Evolutionary conservation across 495 filamentous ascomycete genomes (phyloP), one percentile per base, ranked within the genome.

Genomic region (Penicillium simplicissimum): DNA sequence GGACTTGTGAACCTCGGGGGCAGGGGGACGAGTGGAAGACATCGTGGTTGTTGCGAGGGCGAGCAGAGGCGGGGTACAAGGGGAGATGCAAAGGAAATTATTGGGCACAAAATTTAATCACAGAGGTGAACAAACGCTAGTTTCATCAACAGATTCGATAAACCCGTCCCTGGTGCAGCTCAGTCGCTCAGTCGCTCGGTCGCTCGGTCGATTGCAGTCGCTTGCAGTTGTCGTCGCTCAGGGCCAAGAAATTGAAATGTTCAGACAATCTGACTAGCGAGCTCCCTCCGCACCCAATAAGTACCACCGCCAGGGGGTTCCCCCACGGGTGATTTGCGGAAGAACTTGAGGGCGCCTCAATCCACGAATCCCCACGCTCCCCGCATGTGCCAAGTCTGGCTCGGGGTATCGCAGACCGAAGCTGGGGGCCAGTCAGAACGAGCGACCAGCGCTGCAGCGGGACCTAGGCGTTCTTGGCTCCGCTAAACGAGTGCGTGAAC

Each of bases 1-100:
- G 34, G 77, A 80, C 31, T 69, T 67, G 69, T 88, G 84, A 35
- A 90, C 71, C 55, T 84, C 63, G 25, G 72, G 53, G 37, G 68
- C 67, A 47, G 42, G 60, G 37, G 53, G 52, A 14, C 64, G 57
- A 15, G 59, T 38, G n/a, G 63, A 57, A 23, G 67, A 48, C 68
- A 71, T 76, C 45, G 31, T 64, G 62, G 36, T 25, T 7, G 17
- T n/a, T 17, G 40, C n/a, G n/a, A 17, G 40, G 40, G 10, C 2
- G 17, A 3, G 40, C 8, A 10, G 14, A 52, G 48, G 23, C 15
- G 9, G 48, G 14, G 47, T 31, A 6, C 2, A 31, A 31, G 21
- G 28, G 15, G 23, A 10, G 45, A 48, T 23, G 14, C 13, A 38
- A 38, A 14, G 13, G 5, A 15, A 40, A 15, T n/a, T 40, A n/a